phyloP scores from a whole-genome alignment of 2,329 filamentous ascomycete genomes.

The Aspergillus felis region DNA sequence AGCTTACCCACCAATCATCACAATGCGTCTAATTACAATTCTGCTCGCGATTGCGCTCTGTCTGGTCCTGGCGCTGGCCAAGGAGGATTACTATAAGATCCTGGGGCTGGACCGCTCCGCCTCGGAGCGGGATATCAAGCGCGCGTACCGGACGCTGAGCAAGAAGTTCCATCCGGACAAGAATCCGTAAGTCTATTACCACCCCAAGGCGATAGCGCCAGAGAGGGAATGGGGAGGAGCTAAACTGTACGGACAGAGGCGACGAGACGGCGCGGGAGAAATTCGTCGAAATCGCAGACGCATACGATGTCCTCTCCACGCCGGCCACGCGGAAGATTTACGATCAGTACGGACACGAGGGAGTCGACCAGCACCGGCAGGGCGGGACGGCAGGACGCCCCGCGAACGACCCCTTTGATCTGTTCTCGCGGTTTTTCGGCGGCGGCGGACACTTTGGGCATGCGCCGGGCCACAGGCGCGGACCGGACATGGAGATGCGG shows the following conservation, averaged over 20 bases:
- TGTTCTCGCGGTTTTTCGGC: conserved; percentile 96
- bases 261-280: conserved; percentile 78
- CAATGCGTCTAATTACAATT: conserved; percentile 34
- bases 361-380: conserved; percentile 75
- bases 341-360: conserved; percentile 90
- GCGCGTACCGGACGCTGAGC: conserved; percentile 83
- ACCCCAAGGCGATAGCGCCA: not conserved
- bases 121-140: conserved; percentile 84
- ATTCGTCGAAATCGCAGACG: conserved; percentile 90
- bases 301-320: conserved; percentile 87
- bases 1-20: not conserved
- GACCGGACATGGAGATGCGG: conserved; percentile 84
- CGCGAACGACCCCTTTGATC: conserved; percentile 84
- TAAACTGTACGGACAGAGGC: conserved; percentile 49
- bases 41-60: conserved; percentile 32
- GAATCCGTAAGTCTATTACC: conserved; percentile 67
- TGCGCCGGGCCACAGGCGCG: conserved; percentile 68
- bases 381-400: conserved; percentile 57
- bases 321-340: conserved; percentile 80
- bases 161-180: conserved; percentile 98
- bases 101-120: conserved; percentile 77
- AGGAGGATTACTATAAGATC: conserved; percentile 58
- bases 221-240: not conserved
- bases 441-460: conserved; percentile 79
- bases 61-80: conserved; percentile 37